Conservation (phyloP, 176 grass and related monocot species). For the Elymus sibiricus region DNA sequence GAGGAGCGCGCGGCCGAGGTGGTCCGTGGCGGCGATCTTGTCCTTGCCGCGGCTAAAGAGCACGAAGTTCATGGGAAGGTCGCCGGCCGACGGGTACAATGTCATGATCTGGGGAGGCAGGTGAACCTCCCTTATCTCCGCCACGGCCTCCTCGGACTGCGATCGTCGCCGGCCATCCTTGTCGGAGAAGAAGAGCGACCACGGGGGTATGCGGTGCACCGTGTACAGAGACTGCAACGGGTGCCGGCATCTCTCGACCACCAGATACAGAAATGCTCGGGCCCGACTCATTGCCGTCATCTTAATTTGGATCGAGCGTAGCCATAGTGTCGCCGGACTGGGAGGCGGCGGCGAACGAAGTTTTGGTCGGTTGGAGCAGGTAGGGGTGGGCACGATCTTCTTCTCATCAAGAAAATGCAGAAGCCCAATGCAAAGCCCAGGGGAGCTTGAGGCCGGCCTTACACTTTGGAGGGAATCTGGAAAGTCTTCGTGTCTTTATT, state of each 20-base stretch:
- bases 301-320: not conserved
- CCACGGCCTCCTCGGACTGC: not conserved
- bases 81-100: not conserved
- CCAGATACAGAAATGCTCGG: not conserved
- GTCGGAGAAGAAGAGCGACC: not conserved
- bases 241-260: slow-evolving; percentile 1
- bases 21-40: slow-evolving; percentile 1
- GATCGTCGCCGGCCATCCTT: not conserved
- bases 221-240: not conserved
- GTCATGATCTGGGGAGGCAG: not conserved
- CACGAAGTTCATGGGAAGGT: not conserved
- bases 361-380: not conserved
- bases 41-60: slow-evolving; percentile 13
- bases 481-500: no score
- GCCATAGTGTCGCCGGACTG: not conserved
- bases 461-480: no score
- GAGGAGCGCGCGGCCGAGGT: not conserved
- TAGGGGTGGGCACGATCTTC: not conserved
- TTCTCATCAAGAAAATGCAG: not conserved
- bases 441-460: no score
- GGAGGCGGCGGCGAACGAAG: not conserved
- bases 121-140: not conserved
- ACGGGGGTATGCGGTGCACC: not conserved
- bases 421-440: not conserved
- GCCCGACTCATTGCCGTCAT: not conserved